These are phyloP conservation scores for Macroventuria anomochaeta DNA, from an alignment of 2,329 filamentous ascomycete species.

Conservation along the genomic window DNA sequence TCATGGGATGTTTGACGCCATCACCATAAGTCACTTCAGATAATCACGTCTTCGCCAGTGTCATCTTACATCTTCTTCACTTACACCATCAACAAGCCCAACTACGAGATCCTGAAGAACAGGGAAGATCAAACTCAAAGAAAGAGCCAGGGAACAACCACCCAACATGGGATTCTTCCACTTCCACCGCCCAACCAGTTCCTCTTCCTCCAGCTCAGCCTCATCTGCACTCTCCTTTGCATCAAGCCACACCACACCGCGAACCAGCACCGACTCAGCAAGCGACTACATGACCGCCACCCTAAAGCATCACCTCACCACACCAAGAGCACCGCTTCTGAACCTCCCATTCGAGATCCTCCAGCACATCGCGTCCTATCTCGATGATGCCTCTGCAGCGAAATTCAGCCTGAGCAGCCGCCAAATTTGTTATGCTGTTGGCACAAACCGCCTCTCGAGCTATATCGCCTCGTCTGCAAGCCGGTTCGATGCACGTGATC, in stretches of 20 bases:
- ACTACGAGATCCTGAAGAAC: neutral
- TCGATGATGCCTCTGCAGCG: conserved; percentile 30
- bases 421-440: conserved; percentile 40
- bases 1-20: too few species aligned
- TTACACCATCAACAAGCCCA: too few species aligned
- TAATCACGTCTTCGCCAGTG: neutral
- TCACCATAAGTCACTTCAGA: neutral
- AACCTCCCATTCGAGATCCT: conserved; percentile 40
- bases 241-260: neutral
- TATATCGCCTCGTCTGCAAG: conserved; percentile 23
- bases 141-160: neutral
- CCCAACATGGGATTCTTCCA: conserved; percentile 14
- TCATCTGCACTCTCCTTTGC: neutral
- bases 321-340: conserved; percentile 25
- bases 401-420: conserved; percentile 37
- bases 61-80: neutral
- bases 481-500: conserved; percentile 31
- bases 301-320: conserved; percentile 2
- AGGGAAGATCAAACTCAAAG: neutral
- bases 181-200: conserved; percentile 8
- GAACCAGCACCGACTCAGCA: conserved; percentile 11
- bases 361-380: conserved; percentile 38
- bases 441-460: conserved; percentile 26
- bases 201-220: neutral
- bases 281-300: conserved; percentile 15